Base-by-base conservation (phyloP, 2,329 filamentous ascomycete genomes). In the Gremmenia infestans region DNA sequence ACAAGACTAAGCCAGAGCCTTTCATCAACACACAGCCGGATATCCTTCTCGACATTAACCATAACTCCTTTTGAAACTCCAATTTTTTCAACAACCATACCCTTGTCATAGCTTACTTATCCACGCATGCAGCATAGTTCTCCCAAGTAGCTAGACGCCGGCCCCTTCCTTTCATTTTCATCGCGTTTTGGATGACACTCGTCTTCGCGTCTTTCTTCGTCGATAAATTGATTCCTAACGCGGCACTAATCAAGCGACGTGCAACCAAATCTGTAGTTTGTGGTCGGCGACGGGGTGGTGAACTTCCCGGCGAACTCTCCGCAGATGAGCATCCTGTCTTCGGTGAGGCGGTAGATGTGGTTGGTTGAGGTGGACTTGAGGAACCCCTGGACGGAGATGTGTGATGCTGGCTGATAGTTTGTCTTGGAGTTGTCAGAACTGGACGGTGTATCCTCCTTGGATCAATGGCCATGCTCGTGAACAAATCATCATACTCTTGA, bases 181-280 rank as follows among this genome's bases (percentile, higher is more conserved):
- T 35, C 2, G 50, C 51, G 22, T 37, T 36, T 5, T 14, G 25
- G 6, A 54, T 14, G 11, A 36, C 50, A 12, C 39, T 19, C 5
- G 39, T 43, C 37, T 52, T 54, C n/a, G 50, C 56, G 17, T 58
- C 52, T 32, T n/a, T 25, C 23, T 53, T 56, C 46, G 46, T 52
- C 28, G 39, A 22, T 4, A 55, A 9, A 6, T 46, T 48, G 5
- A 59, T 22, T 28, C 57, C 57, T 8, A 59, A 39, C 3, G 54
- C 54, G 9, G 25, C 14, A 17, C 53, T 48, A 25, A 59, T 52
- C 43, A 59, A 28, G 8, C 54, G 53, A 9, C 51, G 48, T 9
- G 48, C 57, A 19, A 59, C 51, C 23, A 59, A 25, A 28, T 54
- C 54, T 12, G 54, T 54, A 7, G 50, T 59, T 11, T 47, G 39